Evolutionary conservation across 2,329 filamentous ascomycete genomes (phyloP).

Genomic region (Rutstroemia sp.): DNA sequence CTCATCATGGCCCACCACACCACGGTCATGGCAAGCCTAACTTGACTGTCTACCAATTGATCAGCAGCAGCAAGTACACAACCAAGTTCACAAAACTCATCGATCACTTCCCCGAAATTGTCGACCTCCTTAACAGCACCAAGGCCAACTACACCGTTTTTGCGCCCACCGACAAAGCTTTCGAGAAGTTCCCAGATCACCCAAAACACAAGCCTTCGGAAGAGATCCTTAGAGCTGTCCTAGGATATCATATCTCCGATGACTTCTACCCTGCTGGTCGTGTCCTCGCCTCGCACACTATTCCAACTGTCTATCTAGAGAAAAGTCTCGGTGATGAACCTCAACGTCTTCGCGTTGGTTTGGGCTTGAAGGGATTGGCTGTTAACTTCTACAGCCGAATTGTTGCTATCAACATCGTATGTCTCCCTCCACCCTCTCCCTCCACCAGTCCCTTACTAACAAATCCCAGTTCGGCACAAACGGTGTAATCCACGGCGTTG

Average conservation of each 20-base stretch:
- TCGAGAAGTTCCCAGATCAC: slow-evolving; percentile 51
- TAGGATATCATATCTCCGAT: slow-evolving; percentile 69
- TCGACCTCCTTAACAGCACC: slow-evolving; percentile 67
- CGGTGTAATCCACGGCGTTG: slow-evolving; percentile 72
- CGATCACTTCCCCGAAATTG: slow-evolving; percentile 62
- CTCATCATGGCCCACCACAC: slow-evolving; percentile 24
- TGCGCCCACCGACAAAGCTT: slow-evolving; percentile 69
- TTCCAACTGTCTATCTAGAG: slow-evolving; percentile 60
- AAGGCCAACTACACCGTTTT: slow-evolving; percentile 72
- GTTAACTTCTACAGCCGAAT: slow-evolving; percentile 74
- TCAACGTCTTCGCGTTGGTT: slow-evolving; percentile 65
- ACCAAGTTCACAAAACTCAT: slow-evolving; percentile 71
- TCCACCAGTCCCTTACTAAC: not conserved
- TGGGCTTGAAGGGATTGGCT: slow-evolving; percentile 54
- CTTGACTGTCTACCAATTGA: slow-evolving; percentile 72
- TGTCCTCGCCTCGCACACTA: slow-evolving; percentile 64
- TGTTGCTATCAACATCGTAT: slow-evolving; percentile 61
- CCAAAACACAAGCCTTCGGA: slow-evolving; percentile 53
- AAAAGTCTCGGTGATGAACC: slow-evolving; percentile 52
- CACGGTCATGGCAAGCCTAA: slow-evolving; percentile 42
- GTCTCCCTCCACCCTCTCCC: slow-evolving; percentile 21
- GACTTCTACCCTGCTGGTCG: slow-evolving; percentile 58
- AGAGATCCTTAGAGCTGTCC: slow-evolving; percentile 59
- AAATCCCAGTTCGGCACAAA: slow-evolving; percentile 57
- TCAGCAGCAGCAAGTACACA: slow-evolving; percentile 68